Evolutionary conservation across 768 basidiomycete genomes (phyloP).

Genomic region (Myochromella boudieri): DNA sequence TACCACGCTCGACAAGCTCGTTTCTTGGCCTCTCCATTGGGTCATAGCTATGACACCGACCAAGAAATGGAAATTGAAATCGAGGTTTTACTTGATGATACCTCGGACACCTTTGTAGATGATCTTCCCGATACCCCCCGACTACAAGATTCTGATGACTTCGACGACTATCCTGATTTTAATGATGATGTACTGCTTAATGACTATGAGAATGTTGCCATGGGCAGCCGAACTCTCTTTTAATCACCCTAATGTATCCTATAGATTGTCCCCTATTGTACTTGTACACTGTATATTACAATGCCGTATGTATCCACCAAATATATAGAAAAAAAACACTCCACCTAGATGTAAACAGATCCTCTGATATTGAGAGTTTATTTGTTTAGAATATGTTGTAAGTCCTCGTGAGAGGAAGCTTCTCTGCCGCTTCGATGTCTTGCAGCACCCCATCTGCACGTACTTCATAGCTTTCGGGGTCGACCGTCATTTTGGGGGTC

Average conservation of each 20-base stretch:
- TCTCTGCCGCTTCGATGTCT: conserved; percentile 74
- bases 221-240: conserved; percentile 7
- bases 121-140: conserved; percentile 17
- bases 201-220: conserved; percentile 6
- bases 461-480: conserved; percentile 92
- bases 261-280: conserved; percentile 2
- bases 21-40: not conserved
- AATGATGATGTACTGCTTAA: conserved; percentile 2
- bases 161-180: conserved; percentile 13
- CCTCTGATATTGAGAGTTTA: not conserved
- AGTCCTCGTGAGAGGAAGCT: conserved; percentile 62
- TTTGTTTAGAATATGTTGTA: conserved; percentile 79
- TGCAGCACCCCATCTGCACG: conserved; percentile 73
- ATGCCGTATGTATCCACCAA: not conserved
- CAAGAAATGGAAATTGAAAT: conserved; percentile 6
- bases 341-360: conserved; percentile 1
- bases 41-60: not conserved
- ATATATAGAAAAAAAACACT: no score
- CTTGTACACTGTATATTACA: not conserved
- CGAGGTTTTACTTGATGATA: conserved; percentile 1
- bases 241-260: conserved; percentile 5
- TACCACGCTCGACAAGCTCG: conserved; percentile 4
- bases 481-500: conserved; percentile 83
- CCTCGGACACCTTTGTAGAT: not conserved
- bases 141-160: conserved; percentile 20